Evolutionary conservation across 140 eudicot species (phyloP), one percentile per base, ranked within the genome.

Genomic region (Stevia rebaudiana): DNA sequence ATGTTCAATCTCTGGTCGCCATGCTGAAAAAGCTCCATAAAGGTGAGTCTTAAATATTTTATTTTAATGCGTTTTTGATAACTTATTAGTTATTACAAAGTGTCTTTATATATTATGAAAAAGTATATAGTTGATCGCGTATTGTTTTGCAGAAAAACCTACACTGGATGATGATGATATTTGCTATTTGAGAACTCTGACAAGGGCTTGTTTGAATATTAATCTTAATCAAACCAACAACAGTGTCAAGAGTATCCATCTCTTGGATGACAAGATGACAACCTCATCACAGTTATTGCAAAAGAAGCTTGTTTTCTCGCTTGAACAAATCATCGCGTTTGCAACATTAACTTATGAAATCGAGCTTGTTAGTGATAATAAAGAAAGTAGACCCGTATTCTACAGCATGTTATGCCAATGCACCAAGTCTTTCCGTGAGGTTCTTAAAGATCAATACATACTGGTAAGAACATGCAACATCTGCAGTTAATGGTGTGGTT

Each of bases 231-330:
- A 83, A 67, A 65, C 70, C 22, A 75, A 66, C 63, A 81, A 85
- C 66, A 81, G 90, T 75, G 65, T 88, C 53, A 76, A 81, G 47
- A 76, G 71, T 61, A 78, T 92, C 70, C 96, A 83, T 81, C 75
- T 52, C 47, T 37, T 71, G 70, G 90, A 81, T 68, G 80, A 81
- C 17, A 85, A 81, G 79, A 79, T 40, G 75, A 70, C 82, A 75
- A 78, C 61, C 78, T 73, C 69, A 62, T 72, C 79, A 18, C 86
- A 89, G 48, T 69, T 85, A 77, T 76, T 83, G 71, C 83, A 80
- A 53, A 71, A 80, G 82, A 92, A 92, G 77, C 94, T 92, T 68
- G 86, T 88, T 25, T 81, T 75, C 58, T 77, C 95, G 65, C 84
- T 92, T 43, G 95, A 88, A 70, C 92, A 88, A 70, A 56, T 74